A percentile compares a stretch with the other conserved stretches of the same genome.
Conservation (phyloP, 2,329 filamentous ascomycete species). For the Neophaeococcomyces mojaviensis region DNA sequence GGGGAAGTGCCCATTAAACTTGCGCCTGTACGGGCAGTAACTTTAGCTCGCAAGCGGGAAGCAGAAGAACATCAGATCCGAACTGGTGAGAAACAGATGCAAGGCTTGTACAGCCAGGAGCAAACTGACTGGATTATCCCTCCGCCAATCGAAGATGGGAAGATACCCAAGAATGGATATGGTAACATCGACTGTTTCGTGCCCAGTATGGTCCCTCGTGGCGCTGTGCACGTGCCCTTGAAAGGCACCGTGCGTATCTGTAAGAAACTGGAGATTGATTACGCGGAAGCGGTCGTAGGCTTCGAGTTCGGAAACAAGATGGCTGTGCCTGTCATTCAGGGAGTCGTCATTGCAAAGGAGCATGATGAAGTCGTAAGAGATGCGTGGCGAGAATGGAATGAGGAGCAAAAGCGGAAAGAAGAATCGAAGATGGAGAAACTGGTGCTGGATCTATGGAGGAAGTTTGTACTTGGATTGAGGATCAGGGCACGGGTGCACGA, state of each 20-base stretch:
- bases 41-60: conserved; percentile 75
- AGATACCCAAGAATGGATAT: conserved; percentile 89
- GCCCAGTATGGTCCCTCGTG: conserved; percentile 80
- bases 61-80: conserved; percentile 76
- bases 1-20: conserved; percentile 73
- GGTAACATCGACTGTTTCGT: conserved; percentile 96
- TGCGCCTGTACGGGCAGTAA: conserved; percentile 86
- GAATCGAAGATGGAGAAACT: conserved; percentile 72
- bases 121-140: conserved; percentile 97
- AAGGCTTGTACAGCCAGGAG: conserved; percentile 72
- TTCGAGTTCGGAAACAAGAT: conserved; percentile 95
- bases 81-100: conserved; percentile 73
- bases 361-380: conserved; percentile 67
- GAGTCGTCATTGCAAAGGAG: conserved; percentile 80
- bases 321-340: conserved; percentile 84
- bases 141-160: conserved; percentile 70
- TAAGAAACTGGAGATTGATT: conserved; percentile 76
- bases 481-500: conserved; percentile 69
- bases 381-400: conserved; percentile 70
- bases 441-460: conserved; percentile 72
- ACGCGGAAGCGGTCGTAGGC: conserved; percentile 86
- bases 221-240: conserved; percentile 76
- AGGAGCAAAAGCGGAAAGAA: conserved; percentile 68
- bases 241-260: conserved; percentile 72
- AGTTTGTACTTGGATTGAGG: conserved; percentile 75